A percentile compares a stretch with the other conserved stretches of the same genome.
Conservation (phyloP, 805 yeast species). For the Maudiozyma bulderi region DNA sequence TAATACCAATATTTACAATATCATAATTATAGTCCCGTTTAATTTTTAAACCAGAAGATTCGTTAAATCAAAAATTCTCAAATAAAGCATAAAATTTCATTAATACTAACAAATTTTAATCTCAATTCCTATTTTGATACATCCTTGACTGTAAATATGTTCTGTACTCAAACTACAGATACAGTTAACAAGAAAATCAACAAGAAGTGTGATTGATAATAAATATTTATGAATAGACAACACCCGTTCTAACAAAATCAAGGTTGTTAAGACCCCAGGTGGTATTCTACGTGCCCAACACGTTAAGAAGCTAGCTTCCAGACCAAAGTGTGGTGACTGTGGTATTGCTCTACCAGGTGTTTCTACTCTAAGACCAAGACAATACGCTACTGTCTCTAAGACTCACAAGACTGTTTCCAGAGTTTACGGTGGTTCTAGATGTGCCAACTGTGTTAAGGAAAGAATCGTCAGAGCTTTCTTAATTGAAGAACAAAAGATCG, state of each 20-base stretch:
- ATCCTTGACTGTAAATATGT: too few species aligned
- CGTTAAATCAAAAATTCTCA: too few species aligned
- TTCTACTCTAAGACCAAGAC: constrained; percentile 95
- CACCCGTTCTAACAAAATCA: constrained; percentile 99
- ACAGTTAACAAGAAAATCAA: too few species aligned
- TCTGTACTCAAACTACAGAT: too few species aligned
- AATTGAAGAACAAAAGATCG: constrained; percentile 99
- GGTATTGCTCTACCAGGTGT: constrained; percentile 77
- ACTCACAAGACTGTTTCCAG: constrained; percentile 97
- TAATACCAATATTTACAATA: too few species aligned
- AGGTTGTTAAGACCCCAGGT: constrained; percentile 99
- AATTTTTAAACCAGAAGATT: too few species aligned
- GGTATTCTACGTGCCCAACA: constrained; percentile 98
- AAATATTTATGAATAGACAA: constrained; percentile 49
- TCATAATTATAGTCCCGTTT: too few species aligned
- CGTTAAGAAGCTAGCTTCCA: constrained; percentile 81
- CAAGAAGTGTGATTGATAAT: too few species aligned
- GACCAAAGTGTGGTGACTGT: constrained; percentile 86
- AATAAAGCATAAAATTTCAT: too few species aligned
- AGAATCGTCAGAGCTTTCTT: constrained; percentile 99
- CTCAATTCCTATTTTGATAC: too few species aligned
- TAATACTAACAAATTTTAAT: too few species aligned
- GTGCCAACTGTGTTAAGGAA: constrained; percentile 98
- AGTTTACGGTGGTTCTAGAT: constrained; percentile 99
- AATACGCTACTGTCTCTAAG: constrained; percentile 90